A percentile compares a stretch with the other conserved stretches of the same genome.
Conservation (phyloP, 2,329 filamentous ascomycete genomes). For the Talaromyces marneffei region DNA sequence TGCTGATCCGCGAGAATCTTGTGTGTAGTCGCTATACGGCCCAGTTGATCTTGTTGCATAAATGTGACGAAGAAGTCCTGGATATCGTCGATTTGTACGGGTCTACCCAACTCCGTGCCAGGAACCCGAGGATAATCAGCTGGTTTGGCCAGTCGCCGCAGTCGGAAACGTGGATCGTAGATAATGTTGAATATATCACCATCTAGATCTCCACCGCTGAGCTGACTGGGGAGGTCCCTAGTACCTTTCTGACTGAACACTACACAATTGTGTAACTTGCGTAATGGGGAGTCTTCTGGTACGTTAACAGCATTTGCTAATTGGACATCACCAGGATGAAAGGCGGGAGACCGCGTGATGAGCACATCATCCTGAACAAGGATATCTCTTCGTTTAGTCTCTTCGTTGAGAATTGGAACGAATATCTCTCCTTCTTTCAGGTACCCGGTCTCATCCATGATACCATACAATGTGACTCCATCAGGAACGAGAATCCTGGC, state of each 20-base stretch:
- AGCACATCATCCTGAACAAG: constrained; percentile 44
- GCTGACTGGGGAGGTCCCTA: constrained; percentile 69
- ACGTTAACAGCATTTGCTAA: constrained; percentile 54
- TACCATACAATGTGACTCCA: constrained; percentile 71
- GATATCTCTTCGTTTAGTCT: constrained; percentile 23
- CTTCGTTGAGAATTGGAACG: constrained; percentile 49
- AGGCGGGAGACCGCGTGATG: constrained; percentile 71
- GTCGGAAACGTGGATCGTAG: constrained; percentile 56
- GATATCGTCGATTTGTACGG: constrained; percentile 61
- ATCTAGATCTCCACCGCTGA: constrained; percentile 78
- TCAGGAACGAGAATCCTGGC: constrained; percentile 65
- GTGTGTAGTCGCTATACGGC: constrained; percentile 60
- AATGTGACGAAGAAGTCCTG: constrained; percentile 75
- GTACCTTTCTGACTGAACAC: constrained; percentile 67
- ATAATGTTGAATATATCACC: constrained; percentile 79
- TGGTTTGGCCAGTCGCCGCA: constrained; percentile 44
- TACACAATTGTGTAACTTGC: constrained; percentile 63
- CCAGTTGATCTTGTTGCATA: constrained; percentile 62
- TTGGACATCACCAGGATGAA: constrained; percentile 78
- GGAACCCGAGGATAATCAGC: constrained; percentile 63
- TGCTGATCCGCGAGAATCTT: constrained; percentile 59
- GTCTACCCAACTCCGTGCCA: constrained; percentile 55
- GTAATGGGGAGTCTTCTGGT: constrained; percentile 56
- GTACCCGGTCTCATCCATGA: constrained; percentile 74
- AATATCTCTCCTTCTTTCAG: constrained; percentile 65